phyloP scores from a whole-genome alignment of 257 asterid species.

The Scutellaria galericulata region DNA sequence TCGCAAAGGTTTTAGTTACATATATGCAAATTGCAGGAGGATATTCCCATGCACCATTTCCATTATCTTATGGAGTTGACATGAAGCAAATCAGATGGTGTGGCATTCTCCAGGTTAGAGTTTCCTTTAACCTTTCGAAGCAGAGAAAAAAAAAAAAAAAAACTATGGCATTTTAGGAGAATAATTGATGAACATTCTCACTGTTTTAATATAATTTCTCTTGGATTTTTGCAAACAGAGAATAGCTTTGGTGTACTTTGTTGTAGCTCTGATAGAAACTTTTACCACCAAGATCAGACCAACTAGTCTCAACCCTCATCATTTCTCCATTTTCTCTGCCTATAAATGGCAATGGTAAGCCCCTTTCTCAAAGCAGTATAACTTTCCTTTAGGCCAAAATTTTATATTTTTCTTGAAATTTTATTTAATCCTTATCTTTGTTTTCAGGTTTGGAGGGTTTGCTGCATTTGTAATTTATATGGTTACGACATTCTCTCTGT shows the following conservation, averaged over 20 bases:
- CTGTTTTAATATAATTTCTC: not conserved
- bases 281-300: slow-evolving; percentile 74
- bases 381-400: not conserved
- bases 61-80: slow-evolving; percentile 68
- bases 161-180: not conserved
- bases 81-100: slow-evolving; percentile 82
- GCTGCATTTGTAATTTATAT: slow-evolving; percentile 66
- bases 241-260: slow-evolving; percentile 82
- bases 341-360: slow-evolving; percentile 90
- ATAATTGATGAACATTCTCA: not conserved
- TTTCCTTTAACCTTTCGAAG: not conserved
- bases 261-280: slow-evolving; percentile 81
- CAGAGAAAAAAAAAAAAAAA: not conserved
- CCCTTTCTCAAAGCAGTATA: not conserved
- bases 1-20: not conserved
- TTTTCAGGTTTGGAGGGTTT: slow-evolving; percentile 71
- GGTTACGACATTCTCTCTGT: slow-evolving; percentile 65
- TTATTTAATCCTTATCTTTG: not conserved
- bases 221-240: slow-evolving; percentile 51
- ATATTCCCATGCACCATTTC: slow-evolving; percentile 83
- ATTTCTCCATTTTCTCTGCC: slow-evolving; percentile 71
- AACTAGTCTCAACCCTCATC: slow-evolving; percentile 44
- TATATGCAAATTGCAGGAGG: slow-evolving; percentile 59
- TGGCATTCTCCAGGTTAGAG: slow-evolving; percentile 81
- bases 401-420: not conserved